Percentiles rank a stretch among this genome's conserved stretches.
Conservation (phyloP, 805 yeast genomes). For the Metschnikowia dekortorum region DNA sequence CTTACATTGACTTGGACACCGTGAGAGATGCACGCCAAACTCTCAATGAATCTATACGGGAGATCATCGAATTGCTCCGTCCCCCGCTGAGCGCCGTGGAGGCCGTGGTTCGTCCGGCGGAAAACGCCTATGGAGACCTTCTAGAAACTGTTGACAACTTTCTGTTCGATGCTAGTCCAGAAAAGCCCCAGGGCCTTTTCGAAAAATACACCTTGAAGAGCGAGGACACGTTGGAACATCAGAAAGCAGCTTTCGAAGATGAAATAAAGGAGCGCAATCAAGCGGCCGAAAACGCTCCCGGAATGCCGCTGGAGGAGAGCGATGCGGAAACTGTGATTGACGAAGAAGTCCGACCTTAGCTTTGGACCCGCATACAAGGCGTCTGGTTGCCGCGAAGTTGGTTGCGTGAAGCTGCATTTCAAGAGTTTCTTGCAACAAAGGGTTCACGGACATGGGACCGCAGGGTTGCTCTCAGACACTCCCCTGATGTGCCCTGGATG, state of each 20-base stretch:
- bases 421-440: too few species aligned
- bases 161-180: constrained; percentile 2
- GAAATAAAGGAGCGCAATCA: background rate
- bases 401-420: too few species aligned
- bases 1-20: constrained; percentile 14
- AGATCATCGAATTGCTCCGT: constrained; percentile 14
- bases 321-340: constrained; percentile 17
- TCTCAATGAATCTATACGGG: constrained; percentile 14
- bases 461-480: too few species aligned
- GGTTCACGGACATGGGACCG: too few species aligned
- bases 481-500: too few species aligned
- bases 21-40: constrained; percentile 14
- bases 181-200: constrained; percentile 8
- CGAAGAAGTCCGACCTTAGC: constrained; percentile 8
- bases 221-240: constrained; percentile 13
- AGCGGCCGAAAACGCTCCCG: background rate
- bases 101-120: constrained; percentile 1
- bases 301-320: constrained; percentile 7
- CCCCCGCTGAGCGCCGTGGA: constrained; percentile 9
- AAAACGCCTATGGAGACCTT: constrained; percentile 8
- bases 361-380: background rate
- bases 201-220: constrained; percentile 12
- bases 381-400: too few species aligned
- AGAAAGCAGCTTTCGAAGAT: constrained; percentile 2
- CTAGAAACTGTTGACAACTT: constrained; percentile 8